Evolutionary conservation across 1,139 yeast genomes (phyloP), one percentile per base, ranked within the genome.

Genomic region (Komagataea norvegica): DNA sequence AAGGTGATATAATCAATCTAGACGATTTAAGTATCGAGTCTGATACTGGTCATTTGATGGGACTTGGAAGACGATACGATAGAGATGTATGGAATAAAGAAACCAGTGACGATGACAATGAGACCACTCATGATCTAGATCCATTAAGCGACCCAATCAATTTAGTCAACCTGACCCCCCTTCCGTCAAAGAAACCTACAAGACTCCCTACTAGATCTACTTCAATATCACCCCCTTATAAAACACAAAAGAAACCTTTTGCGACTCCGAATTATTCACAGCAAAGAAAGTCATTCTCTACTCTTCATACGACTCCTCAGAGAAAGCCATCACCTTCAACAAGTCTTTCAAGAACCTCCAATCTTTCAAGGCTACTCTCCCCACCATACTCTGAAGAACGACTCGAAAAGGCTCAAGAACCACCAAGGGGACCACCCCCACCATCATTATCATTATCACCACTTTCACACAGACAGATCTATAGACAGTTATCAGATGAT

Each of bases 1-100:
- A 76, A 45, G 81, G 84, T 35, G 88, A 80, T 51, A 68, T 78
- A 20, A 64, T 81, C n/a, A 84, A 80, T 51, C 49, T 80, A 21
- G 47, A 54, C 3, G 71, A 81, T 0, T 83, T 85, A 11, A 59
- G 65, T 27, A 70, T 80, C 9, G 59, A 74, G 6, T 65, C 60
- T 8, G 80, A 81, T 47, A 68, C 68, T 24, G 89, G 89, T 0
- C 89, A 81, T 56, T 29, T 51, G 21, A 35, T 36, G 18, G 20
- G 26, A 5, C 15, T 47, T 6, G 29, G 32, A 20, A 27, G 25
- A 17, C 26, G 24, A 6, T 37, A 41, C n/a, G 20, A 41, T 10
- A 26, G 41, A 3, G 40, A 29, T n/a, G 37, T 51, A 2, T 51
- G 55, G 55, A 40, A 42, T 22, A 45, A 19, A 28, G 21, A 21